Conservation (phyloP, 2,329 filamentous ascomycete species). For the Aspergillus amoenus region DNA sequence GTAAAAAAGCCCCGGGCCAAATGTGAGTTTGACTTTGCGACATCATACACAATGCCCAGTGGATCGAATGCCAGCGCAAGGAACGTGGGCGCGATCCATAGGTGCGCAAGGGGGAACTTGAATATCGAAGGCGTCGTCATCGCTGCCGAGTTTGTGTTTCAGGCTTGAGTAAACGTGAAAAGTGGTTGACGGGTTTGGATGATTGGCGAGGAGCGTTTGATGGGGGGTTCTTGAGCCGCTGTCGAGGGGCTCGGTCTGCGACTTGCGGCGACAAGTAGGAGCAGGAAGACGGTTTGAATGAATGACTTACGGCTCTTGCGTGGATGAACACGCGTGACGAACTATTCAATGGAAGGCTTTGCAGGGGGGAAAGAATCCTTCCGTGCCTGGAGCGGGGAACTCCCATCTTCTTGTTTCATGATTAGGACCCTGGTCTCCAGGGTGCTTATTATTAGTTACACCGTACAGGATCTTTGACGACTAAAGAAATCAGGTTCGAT, state of each 20-base stretch:
- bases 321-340: not conserved
- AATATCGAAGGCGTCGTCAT: not conserved
- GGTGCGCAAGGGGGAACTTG: not conserved
- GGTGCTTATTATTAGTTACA: not conserved
- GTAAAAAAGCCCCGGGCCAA: conserved; percentile 2
- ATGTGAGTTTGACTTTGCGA: not conserved
- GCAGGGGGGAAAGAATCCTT: not conserved
- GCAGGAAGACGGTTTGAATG: not conserved
- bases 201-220: not conserved
- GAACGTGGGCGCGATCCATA: not conserved
- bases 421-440: not conserved
- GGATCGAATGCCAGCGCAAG: conserved; percentile 3
- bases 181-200: not conserved
- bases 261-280: not conserved
- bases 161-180: not conserved
- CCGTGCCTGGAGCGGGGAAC: not conserved
- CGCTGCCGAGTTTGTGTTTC: not conserved
- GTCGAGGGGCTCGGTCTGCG: not conserved
- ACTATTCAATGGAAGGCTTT: not conserved
- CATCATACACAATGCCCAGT: conserved; percentile 3
- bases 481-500: not conserved
- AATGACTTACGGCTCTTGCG: not conserved
- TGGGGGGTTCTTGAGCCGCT: not conserved
- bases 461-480: not conserved
- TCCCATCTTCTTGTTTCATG: not conserved